phyloP scores from a whole-genome alignment of 371 early-diverging fungal species.

The Mucor piriformis region DNA sequence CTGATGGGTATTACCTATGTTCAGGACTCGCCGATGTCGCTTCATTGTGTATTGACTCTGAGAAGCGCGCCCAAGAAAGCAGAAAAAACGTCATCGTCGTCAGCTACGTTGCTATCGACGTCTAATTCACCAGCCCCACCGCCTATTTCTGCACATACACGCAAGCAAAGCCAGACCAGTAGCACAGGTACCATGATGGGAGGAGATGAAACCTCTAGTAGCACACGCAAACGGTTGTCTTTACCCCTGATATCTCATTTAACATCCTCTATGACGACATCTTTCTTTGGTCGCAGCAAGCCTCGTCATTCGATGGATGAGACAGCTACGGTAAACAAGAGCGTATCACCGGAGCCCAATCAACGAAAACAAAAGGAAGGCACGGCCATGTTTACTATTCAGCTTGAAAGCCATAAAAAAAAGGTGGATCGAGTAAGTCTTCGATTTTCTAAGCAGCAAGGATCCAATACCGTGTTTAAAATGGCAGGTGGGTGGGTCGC shows the following conservation, averaged over 20 bases:
- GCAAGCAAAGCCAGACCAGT: constrained; percentile 24
- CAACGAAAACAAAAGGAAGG: constrained; percentile 36
- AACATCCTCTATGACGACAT: constrained; percentile 49
- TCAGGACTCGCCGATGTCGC: constrained; percentile 25
- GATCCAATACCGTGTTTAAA: constrained; percentile 47
- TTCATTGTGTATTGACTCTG: constrained; percentile 41
- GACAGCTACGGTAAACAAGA: not conserved
- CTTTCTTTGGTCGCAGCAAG: constrained; percentile 41
- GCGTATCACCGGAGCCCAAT: constrained; percentile 2
- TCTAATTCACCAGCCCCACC: not conserved
- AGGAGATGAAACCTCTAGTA: constrained; percentile 1
- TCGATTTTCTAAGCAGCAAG: constrained; percentile 45
- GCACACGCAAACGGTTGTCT: constrained; percentile 30
- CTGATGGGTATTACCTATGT: constrained; percentile 48
- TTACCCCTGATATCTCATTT: constrained; percentile 38
- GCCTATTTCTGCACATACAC: not conserved
- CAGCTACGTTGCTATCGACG: constrained; percentile 1
- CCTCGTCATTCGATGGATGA: constrained; percentile 37
- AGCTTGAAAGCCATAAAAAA: constrained; percentile 26
- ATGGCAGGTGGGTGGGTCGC: constrained; percentile 51
- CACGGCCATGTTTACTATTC: constrained; percentile 37
- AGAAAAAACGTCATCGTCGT: not conserved
- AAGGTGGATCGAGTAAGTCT: constrained; percentile 18
- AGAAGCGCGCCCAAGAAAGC: constrained; percentile 27
- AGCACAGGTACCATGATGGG: constrained; percentile 13